Percentiles rank a stretch among this genome's conserved stretches.
Conservation (phyloP, 2,329 filamentous ascomycete genomes). For the Eutypella sp. region DNA sequence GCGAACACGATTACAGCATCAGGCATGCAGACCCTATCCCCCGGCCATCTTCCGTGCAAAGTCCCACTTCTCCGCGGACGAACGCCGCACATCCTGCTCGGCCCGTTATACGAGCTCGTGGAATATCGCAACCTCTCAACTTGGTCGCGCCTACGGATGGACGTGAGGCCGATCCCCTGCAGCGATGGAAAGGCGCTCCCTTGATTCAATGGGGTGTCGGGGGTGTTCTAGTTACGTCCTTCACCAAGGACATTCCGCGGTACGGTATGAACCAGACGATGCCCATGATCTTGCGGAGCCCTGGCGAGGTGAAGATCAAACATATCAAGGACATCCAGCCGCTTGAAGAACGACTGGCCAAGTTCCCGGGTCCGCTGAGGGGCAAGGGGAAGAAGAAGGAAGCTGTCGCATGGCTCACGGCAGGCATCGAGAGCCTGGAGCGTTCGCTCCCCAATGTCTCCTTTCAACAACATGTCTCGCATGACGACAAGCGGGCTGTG, state of each 20-base stretch:
- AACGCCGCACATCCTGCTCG: constrained; percentile 11
- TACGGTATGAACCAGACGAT: constrained; percentile 69
- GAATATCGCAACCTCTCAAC: constrained; percentile 51
- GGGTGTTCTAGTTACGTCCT: constrained; percentile 75
- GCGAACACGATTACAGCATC: constrained; percentile 30
- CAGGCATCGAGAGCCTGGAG: constrained; percentile 71
- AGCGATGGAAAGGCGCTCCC: constrained; percentile 87
- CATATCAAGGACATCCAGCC: constrained; percentile 70
- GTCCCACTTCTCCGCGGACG: constrained; percentile 34
- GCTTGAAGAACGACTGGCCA: constrained; percentile 65
- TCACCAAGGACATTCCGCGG: constrained; percentile 82
- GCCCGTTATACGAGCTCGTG: constrained; percentile 39
- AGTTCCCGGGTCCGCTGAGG: constrained; percentile 86
- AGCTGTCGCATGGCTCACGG: constrained; percentile 70
- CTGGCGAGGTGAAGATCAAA: constrained; percentile 76
- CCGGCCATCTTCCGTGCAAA: constrained; percentile 51
- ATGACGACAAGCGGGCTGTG: constrained; percentile 64
- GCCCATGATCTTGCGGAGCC: constrained; percentile 75
- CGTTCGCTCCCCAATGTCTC: constrained; percentile 45
- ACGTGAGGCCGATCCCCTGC: constrained; percentile 67
- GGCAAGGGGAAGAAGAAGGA: constrained; percentile 96
- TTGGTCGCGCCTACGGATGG: constrained; percentile 61
- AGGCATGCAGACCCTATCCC: constrained; percentile 39
- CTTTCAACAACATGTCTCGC: constrained; percentile 46
- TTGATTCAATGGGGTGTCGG: constrained; percentile 86